Evolutionary conservation across 1,139 yeast genomes (phyloP).

Genomic region (Yamadazyma aaseri): DNA sequence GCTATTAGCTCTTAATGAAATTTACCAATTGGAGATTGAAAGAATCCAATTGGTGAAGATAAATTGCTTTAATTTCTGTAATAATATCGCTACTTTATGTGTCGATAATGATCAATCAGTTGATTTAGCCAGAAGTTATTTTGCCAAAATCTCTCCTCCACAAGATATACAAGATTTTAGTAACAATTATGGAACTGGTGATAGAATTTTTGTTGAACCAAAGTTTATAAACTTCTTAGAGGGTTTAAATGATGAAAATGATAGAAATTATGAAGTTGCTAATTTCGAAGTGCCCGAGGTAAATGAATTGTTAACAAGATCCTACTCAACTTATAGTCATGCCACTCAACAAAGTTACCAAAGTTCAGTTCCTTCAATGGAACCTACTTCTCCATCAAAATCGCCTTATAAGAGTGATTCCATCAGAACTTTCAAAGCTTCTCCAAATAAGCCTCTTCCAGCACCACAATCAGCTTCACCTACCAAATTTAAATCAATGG

Average conservation of each 20-base stretch:
- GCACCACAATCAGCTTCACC: background rate
- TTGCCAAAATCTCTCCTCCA: constrained; percentile 68
- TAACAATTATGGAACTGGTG: constrained; percentile 62
- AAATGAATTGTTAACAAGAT: constrained; percentile 31
- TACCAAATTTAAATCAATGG: background rate
- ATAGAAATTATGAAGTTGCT: constrained; percentile 25
- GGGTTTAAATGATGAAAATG: constrained; percentile 32
- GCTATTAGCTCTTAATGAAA: constrained; percentile 64
- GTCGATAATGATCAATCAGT: constrained; percentile 77
- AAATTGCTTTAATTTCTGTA: constrained; percentile 81
- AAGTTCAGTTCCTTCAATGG: constrained; percentile 1
- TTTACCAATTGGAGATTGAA: constrained; percentile 77
- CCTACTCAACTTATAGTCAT: constrained; percentile 30
- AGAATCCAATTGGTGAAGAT: constrained; percentile 73
- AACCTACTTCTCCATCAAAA: background rate
- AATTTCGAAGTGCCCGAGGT: constrained; percentile 37
- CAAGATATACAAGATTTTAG: constrained; percentile 61
- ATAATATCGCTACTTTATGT: constrained; percentile 71
- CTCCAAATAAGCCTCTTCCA: background rate
- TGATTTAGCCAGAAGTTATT: constrained; percentile 63
- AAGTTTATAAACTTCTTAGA: constrained; percentile 39
- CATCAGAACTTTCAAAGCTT: too few relatives aligned
- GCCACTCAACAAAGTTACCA: constrained; percentile 12
- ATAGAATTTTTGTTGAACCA: constrained; percentile 58
- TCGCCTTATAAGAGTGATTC: background rate